Percentiles rank a stretch among this genome's conserved stretches.
phyloP scores from a whole-genome alignment of 2,329 filamentous ascomycete genomes.

The Fusarium mexicanum region DNA sequence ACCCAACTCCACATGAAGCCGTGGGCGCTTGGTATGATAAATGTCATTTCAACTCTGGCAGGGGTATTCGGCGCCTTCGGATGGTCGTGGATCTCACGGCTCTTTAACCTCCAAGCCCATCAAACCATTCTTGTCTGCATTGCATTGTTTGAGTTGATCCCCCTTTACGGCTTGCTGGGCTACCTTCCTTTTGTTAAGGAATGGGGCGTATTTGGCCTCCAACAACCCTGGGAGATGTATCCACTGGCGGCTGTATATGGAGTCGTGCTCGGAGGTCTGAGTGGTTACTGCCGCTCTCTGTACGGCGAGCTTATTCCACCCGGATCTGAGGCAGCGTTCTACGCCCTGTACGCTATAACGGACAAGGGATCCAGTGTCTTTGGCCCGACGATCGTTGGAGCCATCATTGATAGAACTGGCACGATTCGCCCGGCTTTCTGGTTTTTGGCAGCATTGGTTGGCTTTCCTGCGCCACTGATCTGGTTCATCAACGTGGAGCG shows the following conservation, averaged over 20 bases:
- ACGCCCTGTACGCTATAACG: slow-evolving; percentile 95
- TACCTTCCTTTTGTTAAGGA: slow-evolving; percentile 82
- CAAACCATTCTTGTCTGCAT: slow-evolving; percentile 96
- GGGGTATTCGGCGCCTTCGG: slow-evolving; percentile 90
- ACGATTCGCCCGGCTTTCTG: slow-evolving; percentile 89
- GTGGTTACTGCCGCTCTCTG: slow-evolving; percentile 89
- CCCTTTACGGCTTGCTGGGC: slow-evolving; percentile 87
- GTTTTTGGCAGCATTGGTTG: slow-evolving; percentile 88
- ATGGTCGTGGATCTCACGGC: slow-evolving; percentile 82
- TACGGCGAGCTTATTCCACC: slow-evolving; percentile 95
- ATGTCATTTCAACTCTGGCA: slow-evolving; percentile 85
- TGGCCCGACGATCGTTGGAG: slow-evolving; percentile 91
- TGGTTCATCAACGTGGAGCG: slow-evolving; percentile 86
- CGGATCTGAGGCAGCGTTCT: slow-evolving; percentile 95
- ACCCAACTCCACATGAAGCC: slow-evolving; percentile 90
- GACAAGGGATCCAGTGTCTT: slow-evolving; percentile 97
- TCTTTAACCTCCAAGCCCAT: slow-evolving; percentile 75
- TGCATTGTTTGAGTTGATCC: slow-evolving; percentile 88
- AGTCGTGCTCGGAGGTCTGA: slow-evolving; percentile 91
- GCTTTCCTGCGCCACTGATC: slow-evolving; percentile 84
- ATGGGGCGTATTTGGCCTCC: slow-evolving; percentile 84
- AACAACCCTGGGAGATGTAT: slow-evolving; percentile 97
- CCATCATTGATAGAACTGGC: slow-evolving; percentile 85
- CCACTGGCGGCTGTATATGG: slow-evolving; percentile 90
- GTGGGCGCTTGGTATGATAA: slow-evolving; percentile 89